These are phyloP conservation scores for Gloeostereum incarnatum DNA, from an alignment of 768 basidiomycete genomes.

Conservation along the genomic window DNA sequence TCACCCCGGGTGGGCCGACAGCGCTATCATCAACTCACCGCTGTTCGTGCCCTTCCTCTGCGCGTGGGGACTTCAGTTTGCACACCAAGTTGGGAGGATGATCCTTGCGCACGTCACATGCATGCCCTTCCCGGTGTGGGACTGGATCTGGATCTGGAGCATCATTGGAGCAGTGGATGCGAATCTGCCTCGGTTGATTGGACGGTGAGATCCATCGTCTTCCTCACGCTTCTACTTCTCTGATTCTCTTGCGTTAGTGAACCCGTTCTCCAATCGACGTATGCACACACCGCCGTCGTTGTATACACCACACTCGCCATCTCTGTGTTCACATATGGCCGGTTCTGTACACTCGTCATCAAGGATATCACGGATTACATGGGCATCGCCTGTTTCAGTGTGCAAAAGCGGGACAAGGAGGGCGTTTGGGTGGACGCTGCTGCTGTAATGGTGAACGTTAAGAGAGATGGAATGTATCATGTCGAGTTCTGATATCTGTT, in stretches of 20 bases:
- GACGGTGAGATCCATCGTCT: constrained; percentile 31
- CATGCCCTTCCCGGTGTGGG: constrained; percentile 77
- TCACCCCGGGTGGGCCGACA: constrained; percentile 49
- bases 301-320: constrained; percentile 63
- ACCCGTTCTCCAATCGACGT: constrained; percentile 69
- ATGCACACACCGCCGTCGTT: constrained; percentile 53
- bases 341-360: constrained; percentile 80
- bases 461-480: too few relatives aligned
- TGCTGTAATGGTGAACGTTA: too few relatives aligned
- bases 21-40: constrained; percentile 65
- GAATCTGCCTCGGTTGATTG: constrained; percentile 59
- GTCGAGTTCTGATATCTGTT: too few relatives aligned
- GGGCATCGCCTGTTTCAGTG: constrained; percentile 93
- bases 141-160: constrained; percentile 82
- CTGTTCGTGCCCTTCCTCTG: constrained; percentile 83
- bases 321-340: constrained; percentile 61
- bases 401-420: constrained; percentile 69
- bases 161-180: constrained; percentile 74
- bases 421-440: constrained; percentile 53
- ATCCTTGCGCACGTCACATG: constrained; percentile 91
- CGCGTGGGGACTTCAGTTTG: constrained; percentile 90
- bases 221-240: constrained; percentile 1
- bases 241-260: constrained; percentile 22
- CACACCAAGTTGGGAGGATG: constrained; percentile 85
- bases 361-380: constrained; percentile 82